Evolutionary conservation across 345 rosid genomes (phyloP).

Genomic region (Moricandia moricandioides): DNA sequence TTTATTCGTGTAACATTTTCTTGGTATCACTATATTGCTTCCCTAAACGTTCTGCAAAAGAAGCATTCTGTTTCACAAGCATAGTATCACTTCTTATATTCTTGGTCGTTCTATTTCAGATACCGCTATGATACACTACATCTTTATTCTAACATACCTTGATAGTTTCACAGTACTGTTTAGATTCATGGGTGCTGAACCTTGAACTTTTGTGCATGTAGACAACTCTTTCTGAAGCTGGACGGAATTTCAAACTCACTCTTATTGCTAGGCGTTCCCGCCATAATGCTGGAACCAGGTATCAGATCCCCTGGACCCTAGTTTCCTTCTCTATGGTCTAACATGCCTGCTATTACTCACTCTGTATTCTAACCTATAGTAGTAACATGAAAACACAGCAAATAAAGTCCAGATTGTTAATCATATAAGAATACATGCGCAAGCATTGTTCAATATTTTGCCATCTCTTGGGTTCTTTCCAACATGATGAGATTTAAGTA

Average conservation of each 20-base stretch:
- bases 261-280: conserved; percentile 98
- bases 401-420: not conserved
- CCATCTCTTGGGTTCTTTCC: not conserved
- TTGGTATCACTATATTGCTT: not conserved
- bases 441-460: not conserved
- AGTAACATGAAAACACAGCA: not conserved
- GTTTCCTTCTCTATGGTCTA: not conserved
- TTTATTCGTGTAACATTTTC: not conserved
- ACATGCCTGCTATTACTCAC: not conserved
- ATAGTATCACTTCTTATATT: too few relatives aligned
- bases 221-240: conserved; percentile 72
- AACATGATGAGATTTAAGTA: conserved; percentile 6
- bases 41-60: not conserved
- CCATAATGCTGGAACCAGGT: conserved; percentile 98
- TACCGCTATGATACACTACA: not conserved
- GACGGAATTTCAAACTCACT: conserved; percentile 73
- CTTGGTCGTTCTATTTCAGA: conserved; percentile 10
- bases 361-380: not conserved
- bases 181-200: conserved; percentile 14
- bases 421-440: not conserved
- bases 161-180: not conserved
- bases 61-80: not conserved
- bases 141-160: conserved; percentile 5
- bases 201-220: conserved; percentile 40
- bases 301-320: too few relatives aligned